Conservation (phyloP, 2,329 filamentous ascomycete genomes). For the Trichoderma sp. region DNA sequence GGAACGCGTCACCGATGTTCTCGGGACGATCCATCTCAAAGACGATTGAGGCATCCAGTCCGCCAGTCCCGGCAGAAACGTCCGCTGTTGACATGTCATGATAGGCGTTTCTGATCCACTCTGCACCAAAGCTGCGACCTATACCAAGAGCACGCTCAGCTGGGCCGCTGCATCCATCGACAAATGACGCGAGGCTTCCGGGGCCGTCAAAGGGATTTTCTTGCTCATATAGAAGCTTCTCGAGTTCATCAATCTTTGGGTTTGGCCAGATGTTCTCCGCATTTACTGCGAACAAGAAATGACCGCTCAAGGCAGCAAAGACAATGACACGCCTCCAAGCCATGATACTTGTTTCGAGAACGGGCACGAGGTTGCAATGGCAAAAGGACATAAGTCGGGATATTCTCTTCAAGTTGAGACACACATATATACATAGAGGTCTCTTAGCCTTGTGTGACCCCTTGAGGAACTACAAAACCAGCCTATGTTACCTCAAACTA, state of each 20-base stretch:
- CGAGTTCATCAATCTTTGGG: background rate
- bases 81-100: conserved; percentile 19
- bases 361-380: background rate
- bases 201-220: background rate
- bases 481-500: too few species aligned
- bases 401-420: too few species aligned
- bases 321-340: background rate
- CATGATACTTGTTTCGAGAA: background rate
- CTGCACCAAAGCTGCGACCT: conserved; percentile 12
- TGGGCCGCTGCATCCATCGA: background rate
- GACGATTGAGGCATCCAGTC: conserved; percentile 10
- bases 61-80: conserved; percentile 1
- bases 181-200: background rate
- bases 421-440: too few species aligned
- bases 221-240: background rate
- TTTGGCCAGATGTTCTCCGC: background rate
- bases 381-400: too few species aligned
- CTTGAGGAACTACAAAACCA: too few species aligned
- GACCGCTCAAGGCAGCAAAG: background rate
- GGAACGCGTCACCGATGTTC: conserved; percentile 3
- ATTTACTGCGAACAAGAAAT: background rate
- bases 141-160: background rate
- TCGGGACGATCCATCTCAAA: conserved; percentile 16
- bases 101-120: conserved; percentile 19
- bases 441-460: too few species aligned